Evolutionary conservation across 2,329 filamentous ascomycete genomes (phyloP), one percentile per base, ranked within the genome.

Genomic region (Penicillium aurantiogriseum): DNA sequence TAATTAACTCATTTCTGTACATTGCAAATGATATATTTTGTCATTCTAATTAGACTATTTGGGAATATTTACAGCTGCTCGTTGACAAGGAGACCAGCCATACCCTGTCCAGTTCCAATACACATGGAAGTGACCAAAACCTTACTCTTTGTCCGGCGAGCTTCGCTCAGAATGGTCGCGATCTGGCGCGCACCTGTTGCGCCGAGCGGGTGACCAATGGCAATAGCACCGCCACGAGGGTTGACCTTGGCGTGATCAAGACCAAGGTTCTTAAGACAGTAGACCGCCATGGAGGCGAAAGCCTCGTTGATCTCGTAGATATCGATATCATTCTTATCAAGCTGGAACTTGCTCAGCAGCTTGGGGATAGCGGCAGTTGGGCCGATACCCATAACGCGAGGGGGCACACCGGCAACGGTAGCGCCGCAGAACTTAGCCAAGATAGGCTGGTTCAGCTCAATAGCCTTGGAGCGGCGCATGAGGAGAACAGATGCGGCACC

Each of bases 261-360:
- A 70, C 85, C 69, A 10, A 81, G 69, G 76, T 93, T 85, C 69
- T 91, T 83, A 54, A 89, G 79, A 78, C 92, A 96, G 84, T 97
- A 97, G 31, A 97, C 92, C 1, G 91, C 92, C 94, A 97, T 97
- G 51, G 90, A 94, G 23, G 92, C 93, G 70, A 99, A 99, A 1
- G 94, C 94, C 83, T 99, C 94, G 80, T 99, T 99, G 72, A 99
- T 79, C 83, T 97, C 94, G 67, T 93, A 82, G 36, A 97, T 83
- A 71, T 99, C 94, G 61, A 94, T 85, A 68, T 97, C 94, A 58
- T 88, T 84, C 53, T 96, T 80, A 25, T 83, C 85, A 60, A 99
- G 77, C 76, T 88, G 86, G 83, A 88, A 87, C 79, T 94, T 88
- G 71, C 78, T 77, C 45, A 99, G 84, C 31, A 99, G 86, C 85